A percentile compares a stretch with the other conserved stretches of the same genome.
These are phyloP conservation scores for Plasmodium gonderi DNA, from an alignment of 169 alveolate genomes.

Conservation along the genomic window DNA sequence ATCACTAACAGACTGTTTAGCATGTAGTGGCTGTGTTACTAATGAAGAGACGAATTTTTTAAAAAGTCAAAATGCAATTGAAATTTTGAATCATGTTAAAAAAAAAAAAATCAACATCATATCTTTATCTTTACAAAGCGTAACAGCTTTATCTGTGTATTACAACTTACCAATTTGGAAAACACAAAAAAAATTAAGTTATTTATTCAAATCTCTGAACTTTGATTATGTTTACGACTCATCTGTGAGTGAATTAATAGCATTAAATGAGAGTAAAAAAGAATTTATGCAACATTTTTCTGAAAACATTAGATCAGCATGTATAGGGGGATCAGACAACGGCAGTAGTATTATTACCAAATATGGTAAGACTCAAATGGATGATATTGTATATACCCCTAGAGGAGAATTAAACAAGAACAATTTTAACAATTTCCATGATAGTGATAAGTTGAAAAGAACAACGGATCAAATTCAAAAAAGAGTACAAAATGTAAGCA, in stretches of 20 bases:
- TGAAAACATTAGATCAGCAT: neutral
- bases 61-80: slow-evolving; percentile 85
- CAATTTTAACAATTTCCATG: neutral
- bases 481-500: neutral
- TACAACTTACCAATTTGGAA: slow-evolving; percentile 66
- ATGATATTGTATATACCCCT: too few relatives aligned
- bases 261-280: slow-evolving; percentile 47
- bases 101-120: slow-evolving; percentile 77
- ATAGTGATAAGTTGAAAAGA: neutral
- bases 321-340: neutral
- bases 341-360: neutral
- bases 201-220: slow-evolving; percentile 71
- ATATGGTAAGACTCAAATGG: neutral
- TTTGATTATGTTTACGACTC: slow-evolving; percentile 76
- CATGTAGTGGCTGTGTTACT: slow-evolving; percentile 95
- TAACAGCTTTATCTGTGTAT: slow-evolving; percentile 84
- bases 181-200: slow-evolving; percentile 76
- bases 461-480: neutral
- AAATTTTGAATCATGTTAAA: slow-evolving; percentile 77
- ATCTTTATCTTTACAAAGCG: slow-evolving; percentile 87
- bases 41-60: slow-evolving; percentile 91
- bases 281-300: slow-evolving; percentile 65
- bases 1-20: slow-evolving; percentile 89
- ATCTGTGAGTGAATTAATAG: slow-evolving; percentile 72
- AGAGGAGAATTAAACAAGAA: neutral